These are phyloP conservation scores for Pleurotus pulmonarius DNA, from an alignment of 768 basidiomycete species.

Conservation along the genomic window DNA sequence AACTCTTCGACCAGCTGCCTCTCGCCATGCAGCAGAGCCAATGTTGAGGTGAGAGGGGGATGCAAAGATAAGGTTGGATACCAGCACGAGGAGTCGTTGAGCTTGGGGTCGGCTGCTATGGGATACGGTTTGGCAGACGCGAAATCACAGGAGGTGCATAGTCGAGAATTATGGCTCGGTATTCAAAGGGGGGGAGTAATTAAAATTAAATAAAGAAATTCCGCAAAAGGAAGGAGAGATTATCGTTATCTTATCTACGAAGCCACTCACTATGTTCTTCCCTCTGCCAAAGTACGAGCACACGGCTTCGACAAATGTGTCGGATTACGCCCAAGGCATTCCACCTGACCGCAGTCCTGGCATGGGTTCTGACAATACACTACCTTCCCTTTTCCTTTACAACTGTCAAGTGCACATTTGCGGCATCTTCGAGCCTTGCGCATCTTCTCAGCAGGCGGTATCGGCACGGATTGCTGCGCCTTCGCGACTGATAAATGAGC, in stretches of 20 bases:
- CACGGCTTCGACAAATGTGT: too few species aligned
- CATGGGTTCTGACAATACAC: neutral
- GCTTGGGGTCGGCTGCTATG: neutral
- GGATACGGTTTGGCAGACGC: neutral
- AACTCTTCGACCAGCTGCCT: slow-evolving; percentile 9
- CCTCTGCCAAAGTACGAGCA: too few species aligned
- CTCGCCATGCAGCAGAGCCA: neutral
- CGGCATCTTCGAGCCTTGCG: neutral
- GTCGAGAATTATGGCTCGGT: neutral
- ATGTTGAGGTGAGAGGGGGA: neutral
- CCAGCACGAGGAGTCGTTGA: neutral
- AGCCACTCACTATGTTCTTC: too few species aligned
- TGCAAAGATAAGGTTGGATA: neutral
- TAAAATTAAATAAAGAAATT: too few species aligned
- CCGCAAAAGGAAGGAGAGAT: too few species aligned
- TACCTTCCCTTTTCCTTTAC: neutral
- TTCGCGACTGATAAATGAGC: too few species aligned
- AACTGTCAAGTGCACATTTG: neutral
- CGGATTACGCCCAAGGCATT: neutral
- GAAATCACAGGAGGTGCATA: slow-evolving; percentile 7
- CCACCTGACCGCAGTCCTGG: neutral
- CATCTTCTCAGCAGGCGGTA: neutral
- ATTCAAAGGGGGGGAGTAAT: too few species aligned
- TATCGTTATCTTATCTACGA: too few species aligned
- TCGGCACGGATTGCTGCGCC: neutral